These are phyloP conservation scores for Rhynchosporium secalis DNA, from an alignment of 2,329 filamentous ascomycete genomes.

Conservation along the genomic window DNA sequence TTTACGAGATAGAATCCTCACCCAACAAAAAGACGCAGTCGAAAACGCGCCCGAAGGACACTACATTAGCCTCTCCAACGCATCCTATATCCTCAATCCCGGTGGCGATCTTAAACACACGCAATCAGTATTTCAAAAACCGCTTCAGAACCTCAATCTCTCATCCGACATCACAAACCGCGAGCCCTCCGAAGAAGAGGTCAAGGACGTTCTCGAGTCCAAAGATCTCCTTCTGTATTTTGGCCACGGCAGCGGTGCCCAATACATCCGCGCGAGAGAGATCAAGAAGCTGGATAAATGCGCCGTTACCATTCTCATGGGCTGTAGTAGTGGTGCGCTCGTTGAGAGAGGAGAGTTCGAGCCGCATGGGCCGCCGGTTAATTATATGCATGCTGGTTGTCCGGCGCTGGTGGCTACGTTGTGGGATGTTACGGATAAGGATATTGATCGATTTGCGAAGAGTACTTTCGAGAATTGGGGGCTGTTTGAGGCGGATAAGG, in stretches of 20 bases:
- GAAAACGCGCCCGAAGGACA: constrained; percentile 46
- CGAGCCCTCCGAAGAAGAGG: constrained; percentile 74
- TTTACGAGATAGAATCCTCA: constrained; percentile 71
- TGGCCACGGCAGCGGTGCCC: constrained; percentile 90
- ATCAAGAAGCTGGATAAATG: constrained; percentile 77
- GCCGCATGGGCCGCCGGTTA: constrained; percentile 84
- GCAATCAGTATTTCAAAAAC: constrained; percentile 69
- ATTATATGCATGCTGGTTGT: constrained; percentile 85
- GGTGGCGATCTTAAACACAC: constrained; percentile 80
- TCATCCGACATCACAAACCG: constrained; percentile 72
- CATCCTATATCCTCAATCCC: constrained; percentile 87
- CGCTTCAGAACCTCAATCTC: constrained; percentile 61
- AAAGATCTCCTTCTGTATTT: constrained; percentile 87
- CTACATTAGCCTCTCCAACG: constrained; percentile 55
- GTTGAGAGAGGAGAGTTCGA: constrained; percentile 84
- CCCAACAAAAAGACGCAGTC: constrained; percentile 26
- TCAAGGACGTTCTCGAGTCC: constrained; percentile 64
- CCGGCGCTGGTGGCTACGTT: constrained; percentile 88
- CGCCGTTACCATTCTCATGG: constrained; percentile 86
- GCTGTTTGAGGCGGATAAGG: constrained; percentile 46
- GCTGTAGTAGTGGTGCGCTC: constrained; percentile 83
- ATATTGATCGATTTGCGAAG: constrained; percentile 90
- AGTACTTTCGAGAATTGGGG: constrained; percentile 85
- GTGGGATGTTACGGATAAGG: constrained; percentile 97
- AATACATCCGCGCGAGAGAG: constrained; percentile 86